Evolutionary conservation across 2,329 filamentous ascomycete genomes (phyloP).

Genomic region (Pyrenophora tritici-repentis): DNA sequence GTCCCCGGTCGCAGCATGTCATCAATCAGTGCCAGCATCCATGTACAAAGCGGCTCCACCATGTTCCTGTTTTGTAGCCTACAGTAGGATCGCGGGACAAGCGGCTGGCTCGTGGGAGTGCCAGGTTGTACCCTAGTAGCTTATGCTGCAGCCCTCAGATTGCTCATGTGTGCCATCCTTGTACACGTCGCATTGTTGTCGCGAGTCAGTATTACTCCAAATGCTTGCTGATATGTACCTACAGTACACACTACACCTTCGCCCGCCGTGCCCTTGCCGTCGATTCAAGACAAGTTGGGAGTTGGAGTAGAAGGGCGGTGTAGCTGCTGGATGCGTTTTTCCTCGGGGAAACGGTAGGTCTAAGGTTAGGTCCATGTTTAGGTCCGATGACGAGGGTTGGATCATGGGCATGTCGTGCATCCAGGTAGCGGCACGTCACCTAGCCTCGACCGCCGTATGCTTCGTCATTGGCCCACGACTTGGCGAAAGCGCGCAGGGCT

Average conservation of each 20-base stretch:
- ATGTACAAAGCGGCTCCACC: slow-evolving; percentile 8
- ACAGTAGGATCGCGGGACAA: slow-evolving; percentile 7
- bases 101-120: slow-evolving; percentile 7
- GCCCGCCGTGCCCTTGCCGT: too few relatives aligned
- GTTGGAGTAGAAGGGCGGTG: slow-evolving; percentile 26
- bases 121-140: slow-evolving; percentile 2
- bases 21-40: slow-evolving; percentile 9
- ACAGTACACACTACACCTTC: too few relatives aligned
- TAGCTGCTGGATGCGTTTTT: slow-evolving; percentile 16
- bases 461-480: not conserved
- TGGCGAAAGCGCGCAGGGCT: slow-evolving; percentile 2
- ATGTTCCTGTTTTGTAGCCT: slow-evolving; percentile 1
- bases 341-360: slow-evolving; percentile 26
- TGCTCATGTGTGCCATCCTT: not conserved
- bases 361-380: slow-evolving; percentile 4
- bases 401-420: slow-evolving; percentile 20
- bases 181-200: not conserved
- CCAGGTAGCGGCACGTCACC: slow-evolving; percentile 7
- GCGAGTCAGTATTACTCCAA: slow-evolving; percentile 6
- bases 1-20: slow-evolving; percentile 5
- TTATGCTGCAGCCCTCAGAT: slow-evolving; percentile 1
- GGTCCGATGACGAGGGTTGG: slow-evolving; percentile 14
- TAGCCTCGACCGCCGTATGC: not conserved
- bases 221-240: slow-evolving; percentile 6
- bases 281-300: not conserved